Evolutionary conservation across 1,139 yeast genomes (phyloP), one percentile per base, ranked within the genome.

Genomic region (Yamadazyma pseudoaaseri): DNA sequence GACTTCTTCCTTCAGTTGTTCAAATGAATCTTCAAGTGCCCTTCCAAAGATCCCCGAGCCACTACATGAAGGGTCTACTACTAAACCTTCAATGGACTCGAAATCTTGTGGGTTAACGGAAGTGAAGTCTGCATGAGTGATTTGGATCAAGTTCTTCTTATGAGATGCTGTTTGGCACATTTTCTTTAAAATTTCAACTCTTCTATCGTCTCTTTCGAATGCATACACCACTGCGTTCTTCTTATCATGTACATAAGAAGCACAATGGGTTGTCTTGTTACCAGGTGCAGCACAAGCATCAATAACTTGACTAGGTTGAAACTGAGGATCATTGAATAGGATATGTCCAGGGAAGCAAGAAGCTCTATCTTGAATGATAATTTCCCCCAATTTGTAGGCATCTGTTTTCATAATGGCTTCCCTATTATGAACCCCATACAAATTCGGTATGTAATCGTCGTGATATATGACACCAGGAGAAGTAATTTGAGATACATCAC

Each of bases 221-320:
- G 98, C 98, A 49, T 73, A 73, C 5, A 90, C 81, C 10, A 65
- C 68, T 4, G 41, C 21, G 20, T 31, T 34, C 3, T 14, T 15
- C 24, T 48, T 51, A 25, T 54, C 54, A 25, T 40, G 29, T 10
- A 67, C 56, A 53, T 76, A 63, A 1, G 95, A 76, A 0, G 97
- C 96, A 18, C 83, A 65, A 60, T 90, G 97, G 0, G 97, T 86
- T 0, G 99, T 92, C 56, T 92, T 94, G 59, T 92, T 92, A 5
- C 99, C 99, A 2, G 99, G 99, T 0, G 99, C 98, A 2, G 98
- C 89, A 61, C 97, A 90, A 1, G 97, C 86, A 60, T 92, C 99
- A 27, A 92, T 85, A 6, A 89, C 76, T 31, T 70, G 61, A 37
- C 71, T 77, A 30, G 66, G 73, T 4, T 73, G 72, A 10, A 74